Evolutionary conservation across 306 rosid species (phyloP), one percentile per base, ranked within the genome.

Genomic region (Abrus precatorius): DNA sequence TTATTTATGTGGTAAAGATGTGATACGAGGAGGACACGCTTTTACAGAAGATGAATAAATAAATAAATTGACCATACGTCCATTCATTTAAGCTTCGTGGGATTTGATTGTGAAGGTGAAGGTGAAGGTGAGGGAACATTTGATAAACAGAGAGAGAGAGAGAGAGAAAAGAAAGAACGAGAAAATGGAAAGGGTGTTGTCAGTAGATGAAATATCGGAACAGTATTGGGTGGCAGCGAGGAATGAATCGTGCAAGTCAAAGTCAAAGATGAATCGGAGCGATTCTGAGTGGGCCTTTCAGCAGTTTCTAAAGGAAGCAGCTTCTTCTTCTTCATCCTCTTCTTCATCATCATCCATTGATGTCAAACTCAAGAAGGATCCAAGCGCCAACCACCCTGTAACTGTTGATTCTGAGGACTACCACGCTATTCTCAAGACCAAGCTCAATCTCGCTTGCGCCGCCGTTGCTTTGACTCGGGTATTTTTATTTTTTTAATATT

Each of bases 281-380:
- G 83, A 88, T 28, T 95, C 99, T 0, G 99, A 95, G 49, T 95
- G 99, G 99, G 93, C 97, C 6, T 91, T 95, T 74, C 92, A 91
- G 90, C 84, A 88, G 4, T 95, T 93, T 60, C 80, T 95, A 4
- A 86, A 88, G 44, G 88, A 91, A 76, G 87, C 88, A 8, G 82
- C 92, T 29, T 27, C 77, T 20, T 14, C 85, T 8, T 47, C 30
- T 57, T 76, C 84, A 41, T 80, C 92, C 4, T 79, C 55, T 3
- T 62, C 80, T 29, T 29, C 85, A 61, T 72, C 87, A 20, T 20
- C 82, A 62, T n/a, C 80, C 69, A 59, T 85, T 84, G 85, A 86
- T 85, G 64, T 81, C 76, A 86, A 83, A 60, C 50, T 64, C 66
- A n/a, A 28, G 7, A 79, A 33, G 1, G 66, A 57, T 20, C 53